Percentiles rank a stretch among this genome's conserved stretches.
phyloP scores from a whole-genome alignment of 1,139 yeast species.

The Saccharomycopsis phalli region DNA sequence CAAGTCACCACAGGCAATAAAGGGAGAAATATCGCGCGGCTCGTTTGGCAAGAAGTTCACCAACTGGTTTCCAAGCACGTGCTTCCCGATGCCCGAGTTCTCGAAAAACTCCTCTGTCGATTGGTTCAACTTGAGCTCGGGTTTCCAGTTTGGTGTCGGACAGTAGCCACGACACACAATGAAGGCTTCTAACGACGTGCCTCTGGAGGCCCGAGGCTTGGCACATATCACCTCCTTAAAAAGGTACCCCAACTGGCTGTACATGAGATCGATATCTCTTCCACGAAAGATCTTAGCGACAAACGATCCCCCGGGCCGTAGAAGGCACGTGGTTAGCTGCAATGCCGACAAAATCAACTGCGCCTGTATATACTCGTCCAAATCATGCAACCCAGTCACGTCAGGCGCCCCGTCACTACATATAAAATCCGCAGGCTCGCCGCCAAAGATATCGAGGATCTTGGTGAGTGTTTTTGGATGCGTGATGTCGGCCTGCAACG shows the following conservation, averaged over 20 bases:
- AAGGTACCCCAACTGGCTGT: conserved; percentile 76
- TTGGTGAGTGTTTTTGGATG: conserved; percentile 79
- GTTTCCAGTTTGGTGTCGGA: conserved; percentile 78
- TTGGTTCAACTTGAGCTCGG: conserved; percentile 45
- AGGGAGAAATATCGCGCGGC: conserved; percentile 71
- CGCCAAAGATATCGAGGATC: conserved; percentile 76
- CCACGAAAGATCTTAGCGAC: conserved; percentile 96
- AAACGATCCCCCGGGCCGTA: conserved; percentile 84
- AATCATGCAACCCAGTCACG: conserved; percentile 92
- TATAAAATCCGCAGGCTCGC: conserved; percentile 89
- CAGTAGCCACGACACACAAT: conserved; percentile 83
- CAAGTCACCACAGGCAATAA: conserved; percentile 89
- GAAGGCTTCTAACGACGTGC: conserved; percentile 88
- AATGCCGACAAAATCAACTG: conserved; percentile 85
- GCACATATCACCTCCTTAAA: conserved; percentile 89
- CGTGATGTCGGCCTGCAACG: conserved; percentile 93
- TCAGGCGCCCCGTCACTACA: conserved; percentile 99
- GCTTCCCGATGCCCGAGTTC: conserved; percentile 46
- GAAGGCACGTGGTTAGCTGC: conserved; percentile 79
- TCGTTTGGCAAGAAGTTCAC: conserved; percentile 40
- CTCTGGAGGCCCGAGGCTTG: conserved; percentile 89
- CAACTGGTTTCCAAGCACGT: conserved; percentile 28
- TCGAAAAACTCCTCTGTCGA: conserved; percentile 80
- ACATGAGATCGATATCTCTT: conserved; percentile 83
- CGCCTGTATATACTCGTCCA: conserved; percentile 94